phyloP scores from a whole-genome alignment of 495 filamentous ascomycete genomes.

The Coniosporium apollinis region DNA sequence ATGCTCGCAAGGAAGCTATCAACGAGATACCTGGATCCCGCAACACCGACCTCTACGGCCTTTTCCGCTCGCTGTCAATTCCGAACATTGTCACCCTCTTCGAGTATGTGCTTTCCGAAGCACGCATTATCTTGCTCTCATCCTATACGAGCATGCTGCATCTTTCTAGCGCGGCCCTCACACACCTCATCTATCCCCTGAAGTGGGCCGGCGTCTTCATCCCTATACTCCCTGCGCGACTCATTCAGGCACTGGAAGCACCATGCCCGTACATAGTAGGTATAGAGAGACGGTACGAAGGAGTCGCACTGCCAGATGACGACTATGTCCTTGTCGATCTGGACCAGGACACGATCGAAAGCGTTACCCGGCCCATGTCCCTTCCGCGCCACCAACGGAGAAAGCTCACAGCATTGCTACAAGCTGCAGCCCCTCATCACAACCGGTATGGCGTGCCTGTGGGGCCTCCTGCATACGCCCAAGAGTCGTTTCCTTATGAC shows the following conservation, averaged over 20 bases:
- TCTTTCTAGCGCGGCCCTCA: conserved; percentile 68
- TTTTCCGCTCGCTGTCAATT: conserved; percentile 78
- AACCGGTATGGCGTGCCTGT: conserved; percentile 69
- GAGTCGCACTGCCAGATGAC: conserved; percentile 82
- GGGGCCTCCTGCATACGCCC: conserved; percentile 83
- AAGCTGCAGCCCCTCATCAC: conserved; percentile 80
- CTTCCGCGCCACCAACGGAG: conserved; percentile 79
- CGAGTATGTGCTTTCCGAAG: conserved; percentile 85
- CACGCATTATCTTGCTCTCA: conserved; percentile 87
- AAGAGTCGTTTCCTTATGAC: conserved; percentile 83
- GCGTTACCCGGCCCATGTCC: conserved; percentile 50
- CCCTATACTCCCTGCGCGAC: conserved; percentile 70
- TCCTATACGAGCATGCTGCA: conserved; percentile 95
- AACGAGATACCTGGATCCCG: conserved; percentile 91
- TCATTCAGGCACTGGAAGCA: conserved; percentile 80
- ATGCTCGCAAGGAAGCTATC: conserved; percentile 77
- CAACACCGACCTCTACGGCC: conserved; percentile 81
- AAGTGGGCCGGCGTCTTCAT: conserved; percentile 90
- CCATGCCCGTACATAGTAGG: conserved; percentile 96
- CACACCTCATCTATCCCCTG: conserved; percentile 73
- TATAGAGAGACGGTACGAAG: conserved; percentile 85
- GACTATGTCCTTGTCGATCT: conserved; percentile 92
- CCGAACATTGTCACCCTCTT: conserved; percentile 84
- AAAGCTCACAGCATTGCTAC: conserved; percentile 76
- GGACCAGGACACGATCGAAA: conserved; percentile 75